A percentile compares a stretch with the other conserved stretches of the same genome.
These are phyloP conservation scores for Mycosarcoma mackinlayi DNA, from an alignment of 1,284 basidiomycete species.

Conservation along the genomic window DNA sequence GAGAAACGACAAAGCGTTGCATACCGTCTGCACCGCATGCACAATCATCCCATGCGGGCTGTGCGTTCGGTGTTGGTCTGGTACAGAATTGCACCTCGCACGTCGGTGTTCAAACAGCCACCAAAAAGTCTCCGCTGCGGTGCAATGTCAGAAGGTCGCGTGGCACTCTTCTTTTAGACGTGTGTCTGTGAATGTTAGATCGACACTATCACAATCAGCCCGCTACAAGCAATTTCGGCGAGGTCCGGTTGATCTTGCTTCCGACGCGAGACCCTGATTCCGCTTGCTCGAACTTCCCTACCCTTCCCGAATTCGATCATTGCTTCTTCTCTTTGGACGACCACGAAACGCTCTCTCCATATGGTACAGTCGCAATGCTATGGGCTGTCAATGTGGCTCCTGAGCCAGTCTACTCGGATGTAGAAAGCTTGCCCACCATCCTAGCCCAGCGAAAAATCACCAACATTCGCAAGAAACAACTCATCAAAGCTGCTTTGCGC, in stretches of 20 bases:
- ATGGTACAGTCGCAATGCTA: constrained; percentile 6
- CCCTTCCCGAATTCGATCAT: background rate
- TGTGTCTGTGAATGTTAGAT: background rate
- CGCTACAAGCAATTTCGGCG: too few species aligned
- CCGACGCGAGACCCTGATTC: background rate
- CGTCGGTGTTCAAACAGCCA: constrained; percentile 10
- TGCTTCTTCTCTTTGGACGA: background rate
- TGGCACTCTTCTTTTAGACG: background rate
- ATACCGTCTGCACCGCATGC: too few species aligned
- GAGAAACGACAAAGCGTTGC: background rate
- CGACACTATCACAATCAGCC: too few species aligned
- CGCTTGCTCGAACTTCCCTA: background rate
- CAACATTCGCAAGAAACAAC: constrained; percentile 53
- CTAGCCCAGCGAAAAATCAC: constrained; percentile 40
- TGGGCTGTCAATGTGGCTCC: constrained; percentile 30
- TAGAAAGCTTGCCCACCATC: constrained; percentile 31
- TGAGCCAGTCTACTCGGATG: constrained; percentile 41
- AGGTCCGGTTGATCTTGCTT: constrained; percentile 6
- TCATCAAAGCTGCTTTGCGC: constrained; percentile 48
- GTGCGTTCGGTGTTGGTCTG: constrained; percentile 10
- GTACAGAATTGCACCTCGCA: background rate
- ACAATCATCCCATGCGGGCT: background rate
- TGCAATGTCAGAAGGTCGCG: too few species aligned
- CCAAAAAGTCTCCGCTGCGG: constrained; percentile 10
- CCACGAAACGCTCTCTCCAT: too few species aligned